Evolutionary conservation across 257 asterid genomes (phyloP).

Genomic region (Fraxinus pennsylvanica): DNA sequence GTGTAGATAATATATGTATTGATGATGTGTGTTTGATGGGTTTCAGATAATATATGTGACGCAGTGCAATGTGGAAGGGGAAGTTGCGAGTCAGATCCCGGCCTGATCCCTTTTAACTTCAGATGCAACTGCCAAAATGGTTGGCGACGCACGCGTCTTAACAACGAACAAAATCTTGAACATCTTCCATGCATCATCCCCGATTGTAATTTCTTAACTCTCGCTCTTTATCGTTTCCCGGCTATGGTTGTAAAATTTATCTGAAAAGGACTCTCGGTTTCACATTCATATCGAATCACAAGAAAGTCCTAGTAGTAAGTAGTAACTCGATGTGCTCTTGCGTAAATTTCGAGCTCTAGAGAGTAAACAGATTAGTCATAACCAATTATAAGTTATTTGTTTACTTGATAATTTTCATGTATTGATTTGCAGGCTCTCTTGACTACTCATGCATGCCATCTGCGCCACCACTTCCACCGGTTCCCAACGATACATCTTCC

Average conservation of each 20-base stretch:
- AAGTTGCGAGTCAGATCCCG: constrained; percentile 46
- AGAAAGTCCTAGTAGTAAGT: too few relatives aligned
- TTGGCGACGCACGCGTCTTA: constrained; percentile 64
- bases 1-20: background rate
- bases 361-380: too few relatives aligned
- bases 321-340: too few relatives aligned
- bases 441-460: constrained; percentile 85
- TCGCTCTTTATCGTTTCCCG: too few relatives aligned
- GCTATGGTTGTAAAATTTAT: too few relatives aligned
- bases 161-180: constrained; percentile 34
- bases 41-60: constrained; percentile 51
- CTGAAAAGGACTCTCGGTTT: too few relatives aligned
- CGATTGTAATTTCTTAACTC: constrained; percentile 36
- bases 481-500: constrained; percentile 50
- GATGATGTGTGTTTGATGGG: background rate
- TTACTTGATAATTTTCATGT: background rate
- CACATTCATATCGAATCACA: background rate
- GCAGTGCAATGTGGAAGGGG: constrained; percentile 82
- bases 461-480: constrained; percentile 59
- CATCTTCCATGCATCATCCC: constrained; percentile 78
- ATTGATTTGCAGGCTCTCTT: constrained; percentile 49
- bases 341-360: too few relatives aligned
- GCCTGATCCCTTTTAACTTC: constrained; percentile 47
- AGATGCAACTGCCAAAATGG: constrained; percentile 56
- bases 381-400: too few relatives aligned